A percentile compares a stretch with the other conserved stretches of the same genome.
Conservation (phyloP, 257 asterid species). For the Petunia axillaris region DNA sequence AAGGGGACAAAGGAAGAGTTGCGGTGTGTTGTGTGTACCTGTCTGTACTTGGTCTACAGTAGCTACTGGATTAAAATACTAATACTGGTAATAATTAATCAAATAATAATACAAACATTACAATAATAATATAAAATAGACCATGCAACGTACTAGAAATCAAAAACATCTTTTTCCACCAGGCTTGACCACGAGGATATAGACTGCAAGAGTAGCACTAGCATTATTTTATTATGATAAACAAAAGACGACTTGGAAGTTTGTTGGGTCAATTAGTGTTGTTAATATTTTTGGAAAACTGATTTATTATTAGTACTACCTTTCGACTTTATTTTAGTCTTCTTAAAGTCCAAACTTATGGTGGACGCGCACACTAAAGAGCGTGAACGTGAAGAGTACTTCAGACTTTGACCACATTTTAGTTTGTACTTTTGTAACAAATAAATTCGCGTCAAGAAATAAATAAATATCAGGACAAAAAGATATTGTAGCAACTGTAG, state of each 20-base stretch:
- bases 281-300: not conserved
- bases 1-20: too few relatives aligned
- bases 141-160: constrained; percentile 14
- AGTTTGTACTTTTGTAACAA: too few relatives aligned
- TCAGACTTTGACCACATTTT: not conserved
- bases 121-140: constrained; percentile 7
- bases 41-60: not conserved
- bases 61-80: not conserved
- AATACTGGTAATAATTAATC: not conserved
- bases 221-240: not conserved
- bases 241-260: not conserved
- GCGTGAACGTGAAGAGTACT: constrained; percentile 12
- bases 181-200: not conserved
- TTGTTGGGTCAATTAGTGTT: constrained; percentile 4
- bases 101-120: not conserved
- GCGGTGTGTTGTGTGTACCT: not conserved
- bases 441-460: too few relatives aligned
- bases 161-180: not conserved
- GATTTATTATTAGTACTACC: not conserved
- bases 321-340: not conserved
- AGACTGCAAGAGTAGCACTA: not conserved
- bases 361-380: not conserved
- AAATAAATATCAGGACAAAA: too few relatives aligned
- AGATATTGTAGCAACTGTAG: too few relatives aligned
- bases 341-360: not conserved